Evolutionary conservation across 805 yeast genomes (phyloP), one percentile per base, ranked within the genome.

Genomic region (Metschnikowia dekortorum): DNA sequence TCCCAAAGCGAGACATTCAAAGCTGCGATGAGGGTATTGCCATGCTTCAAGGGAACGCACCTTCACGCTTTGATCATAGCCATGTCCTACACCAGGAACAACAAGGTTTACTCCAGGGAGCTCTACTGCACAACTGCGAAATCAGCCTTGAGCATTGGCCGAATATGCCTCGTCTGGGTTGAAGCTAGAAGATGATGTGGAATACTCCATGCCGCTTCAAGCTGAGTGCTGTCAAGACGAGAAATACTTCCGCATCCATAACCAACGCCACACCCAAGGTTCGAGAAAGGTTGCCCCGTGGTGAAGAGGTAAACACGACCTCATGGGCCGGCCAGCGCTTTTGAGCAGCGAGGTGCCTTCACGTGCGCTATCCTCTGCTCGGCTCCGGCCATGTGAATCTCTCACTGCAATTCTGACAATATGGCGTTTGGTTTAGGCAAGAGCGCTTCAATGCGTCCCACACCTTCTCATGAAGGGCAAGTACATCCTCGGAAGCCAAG

Each of bases 261-360:
- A 85, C 61, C 75, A 74, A 54, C 53, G 47, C 5, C 81, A 85
- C 52, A 59, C 76, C 11, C 64, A 68, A 8, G 91, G 92, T 1
- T 86, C 94, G 34, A 77, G 97, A 59, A 91, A 91, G 88, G 89
- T 10, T 96, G 88, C 4, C 97, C 97, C 2, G 65, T 64, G 10
- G 67, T 74, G 16, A 71, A 74, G 61, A 59, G 57, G 58, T 63
- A 30, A 50, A 73, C 29, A 72, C 69, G 44, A 54, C 32, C 13
- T 44, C 32, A 39, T 39, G 11, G 16, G 10, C 16, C n/a, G 8
- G 11, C 13, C 32, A 39, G 33, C 11, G 22, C 6, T 22, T 39
- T 51, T 16, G 57, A 52, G 34, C 62, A 58, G 36, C 67, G 35
- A 52, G 61, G 66, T 35, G 68, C 59, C n/a, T 69, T 59, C 6